These are phyloP conservation scores for Lachnellula willkommii DNA, from an alignment of 2,329 filamentous ascomycete genomes.

Conservation along the genomic window DNA sequence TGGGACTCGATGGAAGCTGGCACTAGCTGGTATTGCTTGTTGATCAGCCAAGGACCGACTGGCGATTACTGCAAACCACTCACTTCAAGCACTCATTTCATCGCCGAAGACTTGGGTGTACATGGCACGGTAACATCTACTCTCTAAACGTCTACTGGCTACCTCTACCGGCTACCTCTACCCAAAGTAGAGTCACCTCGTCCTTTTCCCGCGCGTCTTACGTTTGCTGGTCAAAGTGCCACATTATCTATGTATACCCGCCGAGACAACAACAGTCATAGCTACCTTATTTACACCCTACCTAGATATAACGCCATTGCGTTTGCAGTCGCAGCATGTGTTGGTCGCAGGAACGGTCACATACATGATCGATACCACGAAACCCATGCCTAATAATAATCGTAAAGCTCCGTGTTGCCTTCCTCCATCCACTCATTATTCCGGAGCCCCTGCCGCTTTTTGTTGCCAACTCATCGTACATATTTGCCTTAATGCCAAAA, in stretches of 20 bases:
- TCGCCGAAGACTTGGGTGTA: neutral
- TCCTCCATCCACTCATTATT: neutral
- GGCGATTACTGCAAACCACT: neutral
- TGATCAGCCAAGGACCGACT: neutral
- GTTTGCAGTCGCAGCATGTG: neutral
- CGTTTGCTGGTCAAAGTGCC: neutral
- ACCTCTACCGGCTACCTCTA: neutral
- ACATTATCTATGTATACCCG: neutral
- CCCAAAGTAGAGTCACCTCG: neutral
- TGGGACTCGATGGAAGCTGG: neutral
- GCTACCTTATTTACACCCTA: neutral
- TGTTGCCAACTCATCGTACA: neutral
- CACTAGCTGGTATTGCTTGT: neutral
- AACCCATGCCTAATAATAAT: neutral
- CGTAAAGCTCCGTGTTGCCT: neutral
- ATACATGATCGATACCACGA: constrained; percentile 1
- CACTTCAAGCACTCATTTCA: neutral
- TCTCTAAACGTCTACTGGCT: neutral
- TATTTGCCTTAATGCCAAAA: neutral
- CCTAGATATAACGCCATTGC: neutral
- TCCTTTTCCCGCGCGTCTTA: neutral
- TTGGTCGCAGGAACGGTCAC: constrained; percentile 2
- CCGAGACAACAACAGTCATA: neutral
- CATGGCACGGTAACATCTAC: neutral
- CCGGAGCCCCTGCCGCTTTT: neutral